Evolutionary conservation across 208 protist species (phyloP), one percentile per base, ranked within the genome.

Genomic region (Dictyostelium gargantuum): DNA sequence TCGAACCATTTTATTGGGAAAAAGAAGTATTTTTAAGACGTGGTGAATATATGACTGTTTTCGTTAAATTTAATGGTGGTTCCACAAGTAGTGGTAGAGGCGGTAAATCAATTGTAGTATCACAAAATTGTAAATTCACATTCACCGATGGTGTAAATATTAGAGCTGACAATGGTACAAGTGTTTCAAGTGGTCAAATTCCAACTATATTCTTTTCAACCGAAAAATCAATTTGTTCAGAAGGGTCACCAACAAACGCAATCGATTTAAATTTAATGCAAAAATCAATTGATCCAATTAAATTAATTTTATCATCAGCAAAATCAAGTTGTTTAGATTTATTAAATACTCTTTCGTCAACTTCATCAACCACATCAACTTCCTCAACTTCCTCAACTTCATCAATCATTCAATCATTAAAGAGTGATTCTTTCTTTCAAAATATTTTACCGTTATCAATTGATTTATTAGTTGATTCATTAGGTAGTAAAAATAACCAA

Each of bases 81-180:
- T 50, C 42, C 3, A 77, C 66, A 1, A 66, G 48, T 4, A 38
- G 19, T 44, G 81, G 81, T 58, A 50, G 50, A 8, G 17, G 48
- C 26, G 81, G 81, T 21, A 86, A 86, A 35, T 35, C 52, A 17
- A 3, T 0, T 5, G 66, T 76, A 5, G 11, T 10, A 0, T 35
- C 26, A 23, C 17, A 86, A 21, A 48, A 68, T 38, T 40, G 75
- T 38, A 48, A 6, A 13, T 86, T 86, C 17, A 32, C 35, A 5
- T 86, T 86, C 52, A 17, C 0, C 9, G 40, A 70, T 5, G 29
- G 35, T 66, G 13, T 40, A 17, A n/a, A n/a, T n/a, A 48, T 38
- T 1, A 35, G 13, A 52, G 26, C 15, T 13, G 81, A 86, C 17
- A 86, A 86, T 63, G 81, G 81, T 29, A 86, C 81, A 2, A 50